phyloP scores from a whole-genome alignment of 352 stramenopile genomes.

The Phytophthora palmivora region DNA sequence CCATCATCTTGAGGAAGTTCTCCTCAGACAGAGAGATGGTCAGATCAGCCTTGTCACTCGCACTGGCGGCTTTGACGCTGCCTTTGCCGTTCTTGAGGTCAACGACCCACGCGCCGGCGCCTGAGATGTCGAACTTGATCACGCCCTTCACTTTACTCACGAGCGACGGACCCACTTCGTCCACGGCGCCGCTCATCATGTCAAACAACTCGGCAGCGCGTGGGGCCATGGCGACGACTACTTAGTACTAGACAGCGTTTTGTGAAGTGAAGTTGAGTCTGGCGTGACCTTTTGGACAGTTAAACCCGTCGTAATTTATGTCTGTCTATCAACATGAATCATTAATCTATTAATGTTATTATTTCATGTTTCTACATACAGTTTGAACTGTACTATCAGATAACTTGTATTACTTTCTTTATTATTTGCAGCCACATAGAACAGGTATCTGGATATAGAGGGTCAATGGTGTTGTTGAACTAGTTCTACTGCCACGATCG shows the following conservation, averaged over 20 bases:
- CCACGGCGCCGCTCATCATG: conserved; percentile 71
- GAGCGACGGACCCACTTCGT: conserved; percentile 72
- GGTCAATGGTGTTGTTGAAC: conserved; percentile 6
- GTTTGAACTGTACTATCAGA: too few relatives aligned
- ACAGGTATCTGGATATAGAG: conserved; percentile 13
- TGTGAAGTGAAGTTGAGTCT: conserved; percentile 38
- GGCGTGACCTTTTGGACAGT: conserved; percentile 25
- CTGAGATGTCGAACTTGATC: conserved; percentile 84
- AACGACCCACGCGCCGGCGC: conserved; percentile 74
- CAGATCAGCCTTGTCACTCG: conserved; percentile 73
- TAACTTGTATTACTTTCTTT: too few relatives aligned
- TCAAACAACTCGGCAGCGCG: conserved; percentile 72
- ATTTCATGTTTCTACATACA: too few relatives aligned
- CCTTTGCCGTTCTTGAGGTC: conserved; percentile 82
- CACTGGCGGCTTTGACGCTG: conserved; percentile 55
- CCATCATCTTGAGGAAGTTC: conserved; percentile 82
- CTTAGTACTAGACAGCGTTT: too few relatives aligned
- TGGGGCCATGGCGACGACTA: conserved; percentile 43
- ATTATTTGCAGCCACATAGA: too few relatives aligned
- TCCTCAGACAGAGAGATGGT: conserved; percentile 79
- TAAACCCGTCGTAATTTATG: too few relatives aligned
- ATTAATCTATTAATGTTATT: too few relatives aligned
- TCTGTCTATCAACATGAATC: too few relatives aligned
- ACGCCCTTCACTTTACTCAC: conserved; percentile 79
- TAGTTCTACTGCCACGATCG: conserved; percentile 6